A percentile compares a stretch with the other conserved stretches of the same genome.
These are phyloP conservation scores for Gomphus sp. DNA, from an alignment of 1,284 basidiomycete species.

Conservation along the genomic window DNA sequence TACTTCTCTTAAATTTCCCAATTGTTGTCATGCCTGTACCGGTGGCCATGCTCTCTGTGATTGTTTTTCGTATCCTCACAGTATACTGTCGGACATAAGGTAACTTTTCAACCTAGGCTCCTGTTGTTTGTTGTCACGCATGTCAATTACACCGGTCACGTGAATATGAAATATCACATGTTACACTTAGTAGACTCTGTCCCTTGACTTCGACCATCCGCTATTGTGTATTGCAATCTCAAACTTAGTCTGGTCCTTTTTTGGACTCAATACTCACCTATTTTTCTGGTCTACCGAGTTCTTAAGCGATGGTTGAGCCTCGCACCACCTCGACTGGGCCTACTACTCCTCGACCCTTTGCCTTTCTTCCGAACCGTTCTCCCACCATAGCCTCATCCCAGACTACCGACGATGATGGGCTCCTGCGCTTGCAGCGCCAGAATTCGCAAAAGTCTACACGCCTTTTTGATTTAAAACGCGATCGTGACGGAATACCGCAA, in stretches of 20 bases:
- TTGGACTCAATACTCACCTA: too few relatives aligned
- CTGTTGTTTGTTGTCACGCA: neutral
- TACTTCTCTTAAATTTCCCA: constrained; percentile 8
- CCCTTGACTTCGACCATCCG: too few relatives aligned
- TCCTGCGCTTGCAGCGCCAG: neutral
- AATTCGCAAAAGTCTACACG: neutral
- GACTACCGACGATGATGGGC: neutral
- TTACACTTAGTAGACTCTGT: too few relatives aligned
- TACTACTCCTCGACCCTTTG: neutral
- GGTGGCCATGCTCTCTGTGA: neutral
- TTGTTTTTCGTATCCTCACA: neutral
- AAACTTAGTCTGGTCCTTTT: too few relatives aligned
- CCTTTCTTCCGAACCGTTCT: neutral
- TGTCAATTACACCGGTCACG: neutral
- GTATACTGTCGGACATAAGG: neutral
- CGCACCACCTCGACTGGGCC: too few relatives aligned
- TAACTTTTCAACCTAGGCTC: neutral
- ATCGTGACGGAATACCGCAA: neutral
- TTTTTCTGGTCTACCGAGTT: too few relatives aligned
- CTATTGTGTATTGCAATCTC: too few relatives aligned
- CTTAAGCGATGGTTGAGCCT: neutral
- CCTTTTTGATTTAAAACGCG: neutral
- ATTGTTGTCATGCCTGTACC: neutral
- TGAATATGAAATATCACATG: neutral
- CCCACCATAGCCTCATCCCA: neutral